Evolutionary conservation across 2,329 filamentous ascomycete species (phyloP).

Genomic region (Hyphodiscus sp.): DNA sequence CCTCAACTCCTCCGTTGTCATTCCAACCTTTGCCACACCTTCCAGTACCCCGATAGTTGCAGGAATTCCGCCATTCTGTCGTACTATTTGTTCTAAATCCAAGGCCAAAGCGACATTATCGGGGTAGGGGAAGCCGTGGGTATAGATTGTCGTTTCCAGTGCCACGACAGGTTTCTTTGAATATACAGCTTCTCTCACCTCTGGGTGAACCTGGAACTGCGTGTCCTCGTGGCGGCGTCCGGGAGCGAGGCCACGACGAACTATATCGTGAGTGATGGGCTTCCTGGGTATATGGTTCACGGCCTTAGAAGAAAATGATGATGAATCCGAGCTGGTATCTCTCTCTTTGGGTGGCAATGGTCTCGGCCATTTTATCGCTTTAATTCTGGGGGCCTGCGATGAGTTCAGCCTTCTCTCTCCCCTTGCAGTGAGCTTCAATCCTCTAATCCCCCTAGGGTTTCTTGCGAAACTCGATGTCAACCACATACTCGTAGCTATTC

Average conservation of each 20-base stretch:
- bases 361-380: too few species aligned
- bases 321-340: too few species aligned
- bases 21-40: conserved; percentile 75
- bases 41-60: conserved; percentile 86
- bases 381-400: too few species aligned
- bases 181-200: conserved; percentile 71
- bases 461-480: too few species aligned
- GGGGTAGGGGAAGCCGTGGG: conserved; percentile 77
- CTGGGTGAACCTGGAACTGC: conserved; percentile 29
- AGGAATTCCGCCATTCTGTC: conserved; percentile 73
- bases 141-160: conserved; percentile 94
- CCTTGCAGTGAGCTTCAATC: too few species aligned
- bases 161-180: conserved; percentile 79
- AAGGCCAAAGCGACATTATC: conserved; percentile 68
- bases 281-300: too few species aligned
- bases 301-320: too few species aligned
- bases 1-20: conserved; percentile 65
- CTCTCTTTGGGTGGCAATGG: too few species aligned
- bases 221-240: background rate
- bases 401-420: too few species aligned
- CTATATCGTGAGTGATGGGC: too few species aligned
- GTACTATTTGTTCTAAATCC: conserved; percentile 73
- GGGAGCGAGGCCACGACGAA: background rate
- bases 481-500: too few species aligned
- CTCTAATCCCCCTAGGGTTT: too few species aligned